These are phyloP conservation scores for Microbotryum intermedium DNA, from an alignment of 1,284 basidiomycete genomes.

Conservation along the genomic window DNA sequence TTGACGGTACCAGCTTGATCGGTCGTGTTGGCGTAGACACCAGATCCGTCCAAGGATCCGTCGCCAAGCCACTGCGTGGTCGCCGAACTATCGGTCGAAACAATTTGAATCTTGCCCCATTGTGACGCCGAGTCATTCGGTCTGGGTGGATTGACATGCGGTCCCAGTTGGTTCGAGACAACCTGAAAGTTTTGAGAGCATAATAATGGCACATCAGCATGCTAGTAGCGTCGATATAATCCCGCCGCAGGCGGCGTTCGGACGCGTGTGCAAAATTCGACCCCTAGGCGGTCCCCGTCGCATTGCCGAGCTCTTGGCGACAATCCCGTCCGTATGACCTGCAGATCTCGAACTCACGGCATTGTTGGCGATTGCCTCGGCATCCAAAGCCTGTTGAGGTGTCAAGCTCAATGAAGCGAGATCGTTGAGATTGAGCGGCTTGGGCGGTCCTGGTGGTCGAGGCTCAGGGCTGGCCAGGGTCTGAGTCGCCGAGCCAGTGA, in stretches of 20 bases:
- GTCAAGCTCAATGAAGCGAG: background rate
- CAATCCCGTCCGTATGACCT: too few species aligned
- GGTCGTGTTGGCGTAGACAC: background rate
- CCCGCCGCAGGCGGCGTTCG: too few species aligned
- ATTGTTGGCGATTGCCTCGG: background rate
- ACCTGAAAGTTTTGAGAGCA: background rate
- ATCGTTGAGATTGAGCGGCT: background rate
- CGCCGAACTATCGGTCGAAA: background rate
- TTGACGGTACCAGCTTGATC: background rate
- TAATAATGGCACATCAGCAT: background rate
- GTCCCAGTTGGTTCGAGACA: background rate
- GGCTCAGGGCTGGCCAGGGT: background rate
- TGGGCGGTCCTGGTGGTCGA: background rate
- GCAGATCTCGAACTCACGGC: background rate
- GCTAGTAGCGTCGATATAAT: too few species aligned
- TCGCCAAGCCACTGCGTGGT: background rate
- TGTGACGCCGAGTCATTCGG: background rate
- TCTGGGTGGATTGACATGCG: background rate
- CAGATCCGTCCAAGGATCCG: background rate
- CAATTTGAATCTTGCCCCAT: slow-evolving; percentile 1
- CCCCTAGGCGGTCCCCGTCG: background rate
- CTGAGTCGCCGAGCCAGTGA: background rate
- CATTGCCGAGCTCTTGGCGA: too few species aligned
- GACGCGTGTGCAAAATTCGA: background rate
- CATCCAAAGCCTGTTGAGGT: background rate